Conservation (phyloP, 495 filamentous ascomycete genomes). For the Cercophora newfieldiana region DNA sequence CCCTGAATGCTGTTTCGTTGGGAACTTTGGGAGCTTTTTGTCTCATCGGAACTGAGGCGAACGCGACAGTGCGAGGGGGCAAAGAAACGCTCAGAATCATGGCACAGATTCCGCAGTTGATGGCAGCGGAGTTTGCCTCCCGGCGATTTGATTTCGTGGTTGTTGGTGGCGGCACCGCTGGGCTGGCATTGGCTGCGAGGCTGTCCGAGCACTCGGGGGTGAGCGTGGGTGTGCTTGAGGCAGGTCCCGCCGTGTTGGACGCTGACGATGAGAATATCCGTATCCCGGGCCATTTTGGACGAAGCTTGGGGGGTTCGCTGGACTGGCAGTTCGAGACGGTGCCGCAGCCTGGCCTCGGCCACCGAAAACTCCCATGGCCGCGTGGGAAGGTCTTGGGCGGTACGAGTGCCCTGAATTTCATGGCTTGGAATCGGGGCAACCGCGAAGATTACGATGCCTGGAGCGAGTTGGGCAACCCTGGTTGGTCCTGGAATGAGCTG, state of each 20-base stretch:
- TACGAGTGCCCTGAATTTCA: not conserved
- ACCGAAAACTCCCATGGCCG: not conserved
- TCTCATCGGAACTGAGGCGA: too few relatives aligned
- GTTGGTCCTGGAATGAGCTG: not conserved
- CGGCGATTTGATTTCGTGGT: too few relatives aligned
- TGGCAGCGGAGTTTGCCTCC: too few relatives aligned
- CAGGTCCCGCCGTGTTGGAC: too few relatives aligned
- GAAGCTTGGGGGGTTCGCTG: not conserved
- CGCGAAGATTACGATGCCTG: not conserved
- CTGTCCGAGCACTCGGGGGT: constrained; percentile 47
- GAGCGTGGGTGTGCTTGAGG: constrained; percentile 41
- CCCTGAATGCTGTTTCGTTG: too few relatives aligned
- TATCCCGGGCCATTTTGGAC: not conserved
- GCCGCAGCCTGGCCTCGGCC: not conserved
- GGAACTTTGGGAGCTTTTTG: too few relatives aligned
- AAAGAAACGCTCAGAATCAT: too few relatives aligned
- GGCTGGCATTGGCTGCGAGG: constrained; percentile 74
- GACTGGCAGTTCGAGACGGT: not conserved
- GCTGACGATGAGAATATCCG: not conserved
- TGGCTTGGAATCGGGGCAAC: not conserved
- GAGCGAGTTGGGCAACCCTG: not conserved
- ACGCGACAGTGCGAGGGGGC: too few relatives aligned
- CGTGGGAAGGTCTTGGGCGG: not conserved
- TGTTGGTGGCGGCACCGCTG: constrained; percentile 84
- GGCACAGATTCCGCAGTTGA: too few relatives aligned